These are phyloP conservation scores for Cryptococcus sp. DNA, from an alignment of 1,284 basidiomycete genomes.

Conservation along the genomic window DNA sequence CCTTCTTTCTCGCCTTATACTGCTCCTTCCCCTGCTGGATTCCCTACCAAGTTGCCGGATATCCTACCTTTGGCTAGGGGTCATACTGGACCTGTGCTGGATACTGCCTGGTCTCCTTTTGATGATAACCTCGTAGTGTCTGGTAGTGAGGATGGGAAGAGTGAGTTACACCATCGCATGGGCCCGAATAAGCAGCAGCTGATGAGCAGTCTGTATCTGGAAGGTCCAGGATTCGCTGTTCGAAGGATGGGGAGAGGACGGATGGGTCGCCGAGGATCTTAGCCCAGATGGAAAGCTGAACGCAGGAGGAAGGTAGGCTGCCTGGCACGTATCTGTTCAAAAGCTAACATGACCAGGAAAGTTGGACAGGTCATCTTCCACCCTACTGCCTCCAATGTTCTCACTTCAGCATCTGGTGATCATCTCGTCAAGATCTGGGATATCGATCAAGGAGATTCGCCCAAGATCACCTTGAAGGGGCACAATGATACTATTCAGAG, in stretches of 20 bases:
- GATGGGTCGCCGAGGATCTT: slow-evolving; percentile 76
- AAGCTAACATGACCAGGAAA: slow-evolving; percentile 62
- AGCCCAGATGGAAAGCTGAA: slow-evolving; percentile 59
- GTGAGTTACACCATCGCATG: slow-evolving; percentile 16
- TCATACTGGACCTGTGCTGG: slow-evolving; percentile 61
- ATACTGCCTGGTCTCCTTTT: slow-evolving; percentile 95
- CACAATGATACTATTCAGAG: slow-evolving; percentile 87
- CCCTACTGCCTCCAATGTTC: slow-evolving; percentile 80
- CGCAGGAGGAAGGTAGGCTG: slow-evolving; percentile 46
- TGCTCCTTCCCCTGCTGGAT: slow-evolving; percentile 49
- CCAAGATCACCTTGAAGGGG: slow-evolving; percentile 62
- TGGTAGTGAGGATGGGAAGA: slow-evolving; percentile 86
- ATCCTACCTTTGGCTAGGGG: slow-evolving; percentile 86
- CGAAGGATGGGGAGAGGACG: slow-evolving; percentile 80
- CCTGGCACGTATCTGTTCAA: slow-evolving; percentile 6
- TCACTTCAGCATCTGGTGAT: slow-evolving; percentile 84
- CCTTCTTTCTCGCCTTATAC: slow-evolving; percentile 74
- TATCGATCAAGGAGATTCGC: slow-evolving; percentile 58
- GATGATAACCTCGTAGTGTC: slow-evolving; percentile 87
- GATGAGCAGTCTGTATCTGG: slow-evolving; percentile 66
- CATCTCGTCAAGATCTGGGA: slow-evolving; percentile 90
- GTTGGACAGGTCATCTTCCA: slow-evolving; percentile 94
- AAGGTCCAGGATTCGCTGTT: slow-evolving; percentile 67
- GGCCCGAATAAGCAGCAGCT: neutral
- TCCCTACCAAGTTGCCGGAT: slow-evolving; percentile 83